Conservation (phyloP, 768 basidiomycete genomes). For the Lyophyllum shimeji region DNA sequence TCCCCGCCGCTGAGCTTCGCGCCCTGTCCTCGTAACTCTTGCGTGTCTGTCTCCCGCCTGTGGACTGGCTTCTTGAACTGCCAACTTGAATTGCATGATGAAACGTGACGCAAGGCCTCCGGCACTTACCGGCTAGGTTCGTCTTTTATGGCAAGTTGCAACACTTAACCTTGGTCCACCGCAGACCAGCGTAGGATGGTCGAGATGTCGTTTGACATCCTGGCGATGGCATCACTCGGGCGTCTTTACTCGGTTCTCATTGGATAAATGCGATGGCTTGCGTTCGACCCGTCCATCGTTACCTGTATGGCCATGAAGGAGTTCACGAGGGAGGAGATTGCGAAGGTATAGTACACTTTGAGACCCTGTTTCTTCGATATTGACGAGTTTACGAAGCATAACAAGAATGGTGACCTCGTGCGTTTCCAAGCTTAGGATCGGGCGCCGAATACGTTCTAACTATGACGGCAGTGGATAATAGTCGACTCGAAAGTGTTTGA, state of each 20-base stretch:
- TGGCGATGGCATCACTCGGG: not conserved
- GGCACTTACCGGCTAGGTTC: too few relatives aligned
- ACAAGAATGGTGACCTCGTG: constrained; percentile 15
- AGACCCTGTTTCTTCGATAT: not conserved
- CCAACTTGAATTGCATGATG: too few relatives aligned
- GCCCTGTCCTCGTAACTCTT: too few relatives aligned
- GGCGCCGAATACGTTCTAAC: not conserved
- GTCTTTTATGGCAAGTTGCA: too few relatives aligned
- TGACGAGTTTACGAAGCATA: constrained; percentile 8
- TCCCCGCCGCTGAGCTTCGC: too few relatives aligned
- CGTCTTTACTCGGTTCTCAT: constrained; percentile 11
- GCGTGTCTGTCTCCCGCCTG: too few relatives aligned
- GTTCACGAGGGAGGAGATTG: constrained; percentile 17
- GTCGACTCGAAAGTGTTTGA: constrained; percentile 53
- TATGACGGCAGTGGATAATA: constrained; percentile 14
- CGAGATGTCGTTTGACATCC: not conserved
- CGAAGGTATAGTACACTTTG: constrained; percentile 9
- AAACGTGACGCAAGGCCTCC: too few relatives aligned
- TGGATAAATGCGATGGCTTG: constrained; percentile 5
- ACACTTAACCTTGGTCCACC: not conserved
- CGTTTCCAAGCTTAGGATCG: not conserved
- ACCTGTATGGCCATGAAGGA: constrained; percentile 10
- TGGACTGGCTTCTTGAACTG: too few relatives aligned
- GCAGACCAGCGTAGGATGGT: not conserved
- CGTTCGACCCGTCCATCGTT: not conserved